These are phyloP conservation scores for Ceratorhiza oryzae-sativae DNA, from an alignment of 1,284 basidiomycete genomes.

Conservation along the genomic window DNA sequence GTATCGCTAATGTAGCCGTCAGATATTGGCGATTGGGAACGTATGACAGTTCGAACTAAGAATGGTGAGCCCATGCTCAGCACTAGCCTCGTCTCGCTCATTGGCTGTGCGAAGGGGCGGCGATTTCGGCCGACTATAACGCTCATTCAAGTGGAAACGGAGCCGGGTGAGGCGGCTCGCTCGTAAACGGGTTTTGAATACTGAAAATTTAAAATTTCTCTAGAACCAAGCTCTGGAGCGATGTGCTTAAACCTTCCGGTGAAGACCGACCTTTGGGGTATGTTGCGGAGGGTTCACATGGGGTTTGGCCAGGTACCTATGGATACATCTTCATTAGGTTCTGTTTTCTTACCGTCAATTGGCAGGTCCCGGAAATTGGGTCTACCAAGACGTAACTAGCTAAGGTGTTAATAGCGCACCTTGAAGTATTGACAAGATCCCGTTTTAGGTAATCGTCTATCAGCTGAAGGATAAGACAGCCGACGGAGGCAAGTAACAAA, in stretches of 20 bases:
- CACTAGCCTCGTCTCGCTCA: no score
- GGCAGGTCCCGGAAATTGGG: slow-evolving; percentile 1
- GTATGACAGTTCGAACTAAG: slow-evolving; percentile 36
- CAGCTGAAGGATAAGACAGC: slow-evolving; percentile 33
- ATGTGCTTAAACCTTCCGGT: slow-evolving; percentile 33
- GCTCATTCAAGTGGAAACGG: slow-evolving; percentile 32
- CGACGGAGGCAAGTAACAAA: slow-evolving; percentile 21
- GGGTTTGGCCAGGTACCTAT: slow-evolving; percentile 35
- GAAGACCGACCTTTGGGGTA: slow-evolving; percentile 36
- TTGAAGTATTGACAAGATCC: background rate
- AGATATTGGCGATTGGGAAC: slow-evolving; percentile 39
- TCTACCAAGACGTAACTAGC: background rate
- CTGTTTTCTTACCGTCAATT: no score
- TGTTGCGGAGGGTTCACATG: slow-evolving; percentile 32
- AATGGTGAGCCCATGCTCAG: background rate
- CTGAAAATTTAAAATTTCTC: background rate
- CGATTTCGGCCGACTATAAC: slow-evolving; percentile 37
- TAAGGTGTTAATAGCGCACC: no score
- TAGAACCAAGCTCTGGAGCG: slow-evolving; percentile 31
- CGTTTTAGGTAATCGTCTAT: slow-evolving; percentile 11
- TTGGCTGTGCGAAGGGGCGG: slow-evolving; percentile 1
- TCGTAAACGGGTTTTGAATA: background rate
- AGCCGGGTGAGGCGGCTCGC: slow-evolving; percentile 11
- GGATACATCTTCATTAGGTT: background rate
- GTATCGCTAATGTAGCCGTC: background rate